A percentile compares a stretch with the other conserved stretches of the same genome.
Evolutionary conservation across 768 basidiomycete species (phyloP).

Genomic region (Mycena vitilis): DNA sequence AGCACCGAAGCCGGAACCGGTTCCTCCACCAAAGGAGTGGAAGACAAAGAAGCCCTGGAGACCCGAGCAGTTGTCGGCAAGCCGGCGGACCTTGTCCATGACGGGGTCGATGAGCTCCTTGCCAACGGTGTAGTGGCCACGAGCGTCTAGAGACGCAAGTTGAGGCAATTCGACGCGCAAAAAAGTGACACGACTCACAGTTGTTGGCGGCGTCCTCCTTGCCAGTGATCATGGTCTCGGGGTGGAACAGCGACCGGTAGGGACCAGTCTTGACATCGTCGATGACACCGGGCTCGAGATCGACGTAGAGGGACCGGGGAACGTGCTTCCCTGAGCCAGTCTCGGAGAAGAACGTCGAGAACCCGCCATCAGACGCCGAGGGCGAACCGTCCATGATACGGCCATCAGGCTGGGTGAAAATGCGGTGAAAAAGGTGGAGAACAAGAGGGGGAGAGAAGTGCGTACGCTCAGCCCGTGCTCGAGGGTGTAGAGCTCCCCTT

Average conservation of each 20-base stretch:
- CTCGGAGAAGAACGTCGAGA: conserved; percentile 98
- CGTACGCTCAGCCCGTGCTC: conserved; percentile 96
- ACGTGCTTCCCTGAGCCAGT: conserved; percentile 95
- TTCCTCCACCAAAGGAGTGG: conserved; percentile 99
- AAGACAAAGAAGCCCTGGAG: conserved; percentile 99
- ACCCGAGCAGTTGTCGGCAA: conserved; percentile 97
- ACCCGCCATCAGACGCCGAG: conserved; percentile 82
- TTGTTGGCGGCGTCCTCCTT: conserved; percentile 99
- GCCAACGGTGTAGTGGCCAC: conserved; percentile 98
- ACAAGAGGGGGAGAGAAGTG: conserved; percentile 32
- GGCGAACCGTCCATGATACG: conserved; percentile 81
- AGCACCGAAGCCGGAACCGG: conserved; percentile 98
- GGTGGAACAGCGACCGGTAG: conserved; percentile 96
- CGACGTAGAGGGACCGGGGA: conserved; percentile 96
- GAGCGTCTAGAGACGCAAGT: conserved; percentile 75
- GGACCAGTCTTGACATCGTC: conserved; percentile 95
- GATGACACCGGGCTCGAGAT: conserved; percentile 94
- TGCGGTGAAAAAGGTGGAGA: conserved; percentile 29
- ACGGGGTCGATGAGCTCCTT: conserved; percentile 98
- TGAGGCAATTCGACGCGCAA: conserved; percentile 36
- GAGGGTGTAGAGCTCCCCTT: conserved; percentile 98
- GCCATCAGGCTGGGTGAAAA: conserved; percentile 81
- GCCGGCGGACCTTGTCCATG: conserved; percentile 96
- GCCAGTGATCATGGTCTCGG: conserved; percentile 95
- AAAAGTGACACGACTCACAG: conserved; percentile 65